These are phyloP conservation scores for Pythium vanterpoolii DNA, from an alignment of 352 stramenopile genomes.

Conservation along the genomic window DNA sequence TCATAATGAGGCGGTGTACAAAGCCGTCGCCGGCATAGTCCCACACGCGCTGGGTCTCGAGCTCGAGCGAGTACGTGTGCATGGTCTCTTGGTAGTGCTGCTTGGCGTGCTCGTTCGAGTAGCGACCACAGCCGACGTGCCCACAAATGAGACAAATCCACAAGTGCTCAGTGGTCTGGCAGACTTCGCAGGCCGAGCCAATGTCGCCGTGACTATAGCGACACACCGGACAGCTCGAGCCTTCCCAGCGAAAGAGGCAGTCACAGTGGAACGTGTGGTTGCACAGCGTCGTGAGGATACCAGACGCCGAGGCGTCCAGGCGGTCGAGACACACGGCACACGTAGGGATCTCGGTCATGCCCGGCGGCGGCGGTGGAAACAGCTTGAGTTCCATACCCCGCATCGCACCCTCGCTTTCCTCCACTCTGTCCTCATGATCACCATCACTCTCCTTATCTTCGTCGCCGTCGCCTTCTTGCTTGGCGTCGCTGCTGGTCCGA, in stretches of 20 bases:
- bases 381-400: constrained; percentile 24
- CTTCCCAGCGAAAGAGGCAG: constrained; percentile 94
- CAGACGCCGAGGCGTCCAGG: constrained; percentile 79
- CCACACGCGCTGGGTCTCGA: constrained; percentile 95
- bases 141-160: constrained; percentile 97
- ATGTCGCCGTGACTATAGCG: constrained; percentile 95
- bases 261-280: constrained; percentile 98
- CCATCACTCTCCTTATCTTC: not conserved
- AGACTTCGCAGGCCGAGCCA: constrained; percentile 92
- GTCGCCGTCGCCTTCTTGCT: constrained; percentile 2
- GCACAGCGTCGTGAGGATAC: constrained; percentile 96
- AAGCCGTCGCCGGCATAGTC: constrained; percentile 93
- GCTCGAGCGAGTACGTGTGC: constrained; percentile 95
- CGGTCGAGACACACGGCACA: constrained; percentile 92
- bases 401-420: constrained; percentile 8
- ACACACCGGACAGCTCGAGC: constrained; percentile 95
- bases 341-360: constrained; percentile 87
- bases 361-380: constrained; percentile 56
- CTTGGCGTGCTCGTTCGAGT: constrained; percentile 93
- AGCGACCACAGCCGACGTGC: constrained; percentile 94
- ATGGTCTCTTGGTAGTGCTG: constrained; percentile 92
- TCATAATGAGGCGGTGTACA: constrained; percentile 84
- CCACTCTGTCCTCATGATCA: not conserved
- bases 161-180: constrained; percentile 91
- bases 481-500: not conserved